These are phyloP conservation scores for Aspergillus baeticus DNA, from an alignment of 495 filamentous ascomycete species.

Conservation along the genomic window DNA sequence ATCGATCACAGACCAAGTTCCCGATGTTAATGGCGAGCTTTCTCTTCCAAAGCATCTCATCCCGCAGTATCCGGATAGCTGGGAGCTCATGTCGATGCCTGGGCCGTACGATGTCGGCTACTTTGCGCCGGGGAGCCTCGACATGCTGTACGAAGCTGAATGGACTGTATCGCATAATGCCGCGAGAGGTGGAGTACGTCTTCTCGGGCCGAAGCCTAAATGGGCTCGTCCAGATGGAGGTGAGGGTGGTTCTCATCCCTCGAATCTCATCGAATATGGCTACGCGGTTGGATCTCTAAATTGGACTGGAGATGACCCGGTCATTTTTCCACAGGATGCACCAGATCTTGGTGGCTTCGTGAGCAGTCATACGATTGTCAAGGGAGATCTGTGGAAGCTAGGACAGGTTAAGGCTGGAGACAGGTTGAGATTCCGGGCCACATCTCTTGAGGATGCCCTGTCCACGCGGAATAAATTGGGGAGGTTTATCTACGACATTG, in stretches of 20 bases:
- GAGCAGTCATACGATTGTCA: slow-evolving; percentile 51
- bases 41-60: slow-evolving; percentile 38
- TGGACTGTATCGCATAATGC: slow-evolving; percentile 62
- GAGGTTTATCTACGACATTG: slow-evolving; percentile 34
- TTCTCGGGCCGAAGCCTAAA: slow-evolving; percentile 53
- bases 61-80: slow-evolving; percentile 42
- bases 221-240: slow-evolving; percentile 59
- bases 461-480: slow-evolving; percentile 30
- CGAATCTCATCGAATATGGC: slow-evolving; percentile 59
- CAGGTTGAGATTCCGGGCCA: slow-evolving; percentile 43
- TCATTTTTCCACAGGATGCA: slow-evolving; percentile 57
- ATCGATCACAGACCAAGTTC: slow-evolving; percentile 30
- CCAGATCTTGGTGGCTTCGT: slow-evolving; percentile 62
- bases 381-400: slow-evolving; percentile 57
- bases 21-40: slow-evolving; percentile 23
- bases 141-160: slow-evolving; percentile 54
- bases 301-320: slow-evolving; percentile 58
- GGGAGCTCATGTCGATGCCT: slow-evolving; percentile 53
- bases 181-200: slow-evolving; percentile 54
- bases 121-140: slow-evolving; percentile 47
- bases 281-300: slow-evolving; percentile 55
- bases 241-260: slow-evolving; percentile 60
- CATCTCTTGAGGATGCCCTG: slow-evolving; percentile 48
- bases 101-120: slow-evolving; percentile 59
- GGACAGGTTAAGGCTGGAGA: slow-evolving; percentile 62